These are phyloP conservation scores for Phytopythium cucurbitacearum DNA, from an alignment of 352 stramenopile species.

Conservation along the genomic window DNA sequence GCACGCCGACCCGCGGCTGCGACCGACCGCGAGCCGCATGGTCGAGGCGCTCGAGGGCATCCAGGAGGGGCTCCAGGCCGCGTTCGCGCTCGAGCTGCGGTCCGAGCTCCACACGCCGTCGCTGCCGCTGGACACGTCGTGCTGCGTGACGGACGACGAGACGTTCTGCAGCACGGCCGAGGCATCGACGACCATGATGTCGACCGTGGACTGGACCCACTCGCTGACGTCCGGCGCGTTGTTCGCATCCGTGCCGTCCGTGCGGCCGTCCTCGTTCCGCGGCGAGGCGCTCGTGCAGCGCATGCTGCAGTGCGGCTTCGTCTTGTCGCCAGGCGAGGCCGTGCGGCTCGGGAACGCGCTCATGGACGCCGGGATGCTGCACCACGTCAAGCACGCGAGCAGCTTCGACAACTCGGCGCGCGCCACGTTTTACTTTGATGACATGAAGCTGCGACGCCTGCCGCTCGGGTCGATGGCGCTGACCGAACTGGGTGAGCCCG, in stretches of 20 bases:
- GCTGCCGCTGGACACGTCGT: too few species aligned
- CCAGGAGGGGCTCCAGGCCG: conserved; percentile 23
- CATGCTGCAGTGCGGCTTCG: conserved; percentile 24
- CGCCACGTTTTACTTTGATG: conserved; percentile 37
- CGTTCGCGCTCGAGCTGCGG: conserved; percentile 1
- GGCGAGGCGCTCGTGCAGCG: conserved; percentile 6
- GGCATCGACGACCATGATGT: background rate
- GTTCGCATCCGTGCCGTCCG: background rate
- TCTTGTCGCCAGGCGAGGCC: conserved; percentile 15
- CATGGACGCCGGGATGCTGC: conserved; percentile 44
- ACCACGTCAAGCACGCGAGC: conserved; percentile 31
- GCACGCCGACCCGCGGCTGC: conserved; percentile 19
- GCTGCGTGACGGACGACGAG: too few species aligned
- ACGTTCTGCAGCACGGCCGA: too few species aligned
- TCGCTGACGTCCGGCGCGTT: background rate
- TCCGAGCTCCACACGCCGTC: background rate
- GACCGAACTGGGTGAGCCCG: background rate
- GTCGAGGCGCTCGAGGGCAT: conserved; percentile 21
- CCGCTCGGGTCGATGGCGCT: conserved; percentile 1
- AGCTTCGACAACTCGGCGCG: conserved; percentile 10
- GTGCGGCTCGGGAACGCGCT: conserved; percentile 39
- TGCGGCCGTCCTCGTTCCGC: background rate
- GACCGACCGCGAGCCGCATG: conserved; percentile 25
- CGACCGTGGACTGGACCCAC: conserved; percentile 2
- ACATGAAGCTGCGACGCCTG: conserved; percentile 21